Conservation (phyloP, 345 rosid species). For the Nephelium lappaceum region DNA sequence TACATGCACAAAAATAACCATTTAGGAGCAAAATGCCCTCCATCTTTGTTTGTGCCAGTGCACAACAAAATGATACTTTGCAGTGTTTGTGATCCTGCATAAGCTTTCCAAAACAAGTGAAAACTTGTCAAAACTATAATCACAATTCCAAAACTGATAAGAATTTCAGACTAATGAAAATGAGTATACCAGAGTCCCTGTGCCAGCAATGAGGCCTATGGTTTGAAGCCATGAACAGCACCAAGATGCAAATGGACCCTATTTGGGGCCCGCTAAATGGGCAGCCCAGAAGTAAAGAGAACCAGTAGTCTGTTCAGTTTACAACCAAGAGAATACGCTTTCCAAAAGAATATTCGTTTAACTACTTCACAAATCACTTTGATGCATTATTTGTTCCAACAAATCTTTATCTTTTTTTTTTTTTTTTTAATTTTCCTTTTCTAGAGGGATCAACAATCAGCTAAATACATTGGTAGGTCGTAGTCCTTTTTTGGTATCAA, state of each 20-base stretch:
- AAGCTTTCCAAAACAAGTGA: slow-evolving; percentile 43
- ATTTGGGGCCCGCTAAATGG: slow-evolving; percentile 63
- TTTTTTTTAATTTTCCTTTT: too few species aligned
- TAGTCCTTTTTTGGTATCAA: too few species aligned
- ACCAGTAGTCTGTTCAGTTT: slow-evolving; percentile 57
- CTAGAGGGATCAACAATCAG: too few species aligned
- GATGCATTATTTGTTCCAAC: too few species aligned
- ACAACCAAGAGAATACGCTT: slow-evolving; percentile 4
- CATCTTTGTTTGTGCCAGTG: slow-evolving; percentile 60
- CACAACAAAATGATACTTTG: slow-evolving; percentile 61
- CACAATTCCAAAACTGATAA: not conserved
- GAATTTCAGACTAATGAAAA: not conserved
- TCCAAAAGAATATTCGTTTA: not conserved
- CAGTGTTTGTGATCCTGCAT: slow-evolving; percentile 62
- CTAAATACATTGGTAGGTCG: too few species aligned
- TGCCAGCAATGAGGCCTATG: slow-evolving; percentile 62
- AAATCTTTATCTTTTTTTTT: too few species aligned
- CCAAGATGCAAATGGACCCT: slow-evolving; percentile 76
- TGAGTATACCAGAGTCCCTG: slow-evolving; percentile 57
- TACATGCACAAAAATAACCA: slow-evolving; percentile 63
- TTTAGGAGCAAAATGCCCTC: slow-evolving; percentile 63
- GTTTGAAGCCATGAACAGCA: slow-evolving; percentile 76
- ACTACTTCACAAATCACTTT: too few species aligned
- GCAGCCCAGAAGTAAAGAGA: slow-evolving; percentile 80
- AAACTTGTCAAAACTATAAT: slow-evolving; percentile 1